phyloP scores from a whole-genome alignment of 345 rosid genomes.

The Lepidium didymum region DNA sequence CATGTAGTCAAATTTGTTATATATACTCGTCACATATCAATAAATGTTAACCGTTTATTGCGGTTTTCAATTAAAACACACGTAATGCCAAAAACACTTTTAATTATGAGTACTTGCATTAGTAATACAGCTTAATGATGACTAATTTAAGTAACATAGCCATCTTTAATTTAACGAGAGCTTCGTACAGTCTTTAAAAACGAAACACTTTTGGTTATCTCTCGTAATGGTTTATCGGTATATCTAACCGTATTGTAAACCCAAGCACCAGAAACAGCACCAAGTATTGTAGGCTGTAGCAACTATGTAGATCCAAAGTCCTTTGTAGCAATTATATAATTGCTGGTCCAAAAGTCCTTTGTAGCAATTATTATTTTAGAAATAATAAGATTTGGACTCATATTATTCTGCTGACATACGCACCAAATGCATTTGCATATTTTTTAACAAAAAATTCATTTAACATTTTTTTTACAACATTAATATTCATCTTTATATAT shows the following conservation, averaged over 20 bases:
- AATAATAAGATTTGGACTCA: no score
- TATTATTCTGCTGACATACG: no score
- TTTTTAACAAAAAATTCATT: no score
- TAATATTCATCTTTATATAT: no score
- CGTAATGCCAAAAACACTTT: background rate
- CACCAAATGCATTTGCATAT: no score
- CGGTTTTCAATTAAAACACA: background rate
- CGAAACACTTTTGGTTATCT: slow-evolving; percentile 51
- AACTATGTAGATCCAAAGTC: slow-evolving; percentile 63
- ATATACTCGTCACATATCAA: slow-evolving; percentile 3
- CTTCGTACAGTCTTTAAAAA: slow-evolving; percentile 36
- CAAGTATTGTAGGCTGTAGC: slow-evolving; percentile 60
- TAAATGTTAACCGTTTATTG: background rate
- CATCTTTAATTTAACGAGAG: slow-evolving; percentile 4
- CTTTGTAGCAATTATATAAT: slow-evolving; percentile 45
- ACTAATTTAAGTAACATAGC: background rate
- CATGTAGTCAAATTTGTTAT: background rate
- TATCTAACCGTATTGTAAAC: slow-evolving; percentile 61
- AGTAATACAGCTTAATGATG: background rate
- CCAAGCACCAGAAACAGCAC: slow-evolving; percentile 74
- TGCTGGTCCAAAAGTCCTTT: slow-evolving; percentile 87
- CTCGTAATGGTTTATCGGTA: slow-evolving; percentile 74
- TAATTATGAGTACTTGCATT: background rate
- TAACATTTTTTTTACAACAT: no score
- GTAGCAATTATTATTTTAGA: no score